Conservation (phyloP, 345 rosid species). For the Anastatica hierochuntica region DNA sequence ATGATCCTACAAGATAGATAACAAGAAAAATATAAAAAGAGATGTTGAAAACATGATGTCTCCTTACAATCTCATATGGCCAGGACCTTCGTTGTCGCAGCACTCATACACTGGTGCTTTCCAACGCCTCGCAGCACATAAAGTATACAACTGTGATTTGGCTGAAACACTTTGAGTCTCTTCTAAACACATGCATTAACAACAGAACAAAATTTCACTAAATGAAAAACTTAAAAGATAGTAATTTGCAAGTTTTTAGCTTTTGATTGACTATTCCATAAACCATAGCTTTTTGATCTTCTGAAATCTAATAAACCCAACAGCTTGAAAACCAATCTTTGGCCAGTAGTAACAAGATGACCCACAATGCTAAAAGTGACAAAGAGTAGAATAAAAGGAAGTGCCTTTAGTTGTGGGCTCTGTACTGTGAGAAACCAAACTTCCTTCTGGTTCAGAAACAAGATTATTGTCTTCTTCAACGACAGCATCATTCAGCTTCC, state of each 20-base stretch:
- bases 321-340: background rate
- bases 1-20: background rate
- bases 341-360: too few relatives aligned
- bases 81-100: constrained; percentile 40
- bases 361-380: too few relatives aligned
- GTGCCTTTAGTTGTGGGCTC: constrained; percentile 11
- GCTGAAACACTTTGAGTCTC: constrained; percentile 16
- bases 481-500: constrained; percentile 13
- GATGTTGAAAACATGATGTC: background rate
- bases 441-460: background rate
- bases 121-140: constrained; percentile 44
- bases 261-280: too few relatives aligned
- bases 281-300: too few relatives aligned
- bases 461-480: background rate
- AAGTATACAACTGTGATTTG: constrained; percentile 35
- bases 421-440: background rate
- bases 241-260: too few relatives aligned
- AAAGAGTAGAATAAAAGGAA: background rate
- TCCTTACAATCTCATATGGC: constrained; percentile 38
- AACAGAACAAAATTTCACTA: background rate
- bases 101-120: constrained; percentile 39
- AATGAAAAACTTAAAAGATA: background rate
- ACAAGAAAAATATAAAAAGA: background rate
- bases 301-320: too few relatives aligned
- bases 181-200: constrained; percentile 17